Percentiles rank a stretch among this genome's conserved stretches.
Evolutionary conservation across 2,329 filamentous ascomycete species (phyloP).

Genomic region (Microdochium nivale): DNA sequence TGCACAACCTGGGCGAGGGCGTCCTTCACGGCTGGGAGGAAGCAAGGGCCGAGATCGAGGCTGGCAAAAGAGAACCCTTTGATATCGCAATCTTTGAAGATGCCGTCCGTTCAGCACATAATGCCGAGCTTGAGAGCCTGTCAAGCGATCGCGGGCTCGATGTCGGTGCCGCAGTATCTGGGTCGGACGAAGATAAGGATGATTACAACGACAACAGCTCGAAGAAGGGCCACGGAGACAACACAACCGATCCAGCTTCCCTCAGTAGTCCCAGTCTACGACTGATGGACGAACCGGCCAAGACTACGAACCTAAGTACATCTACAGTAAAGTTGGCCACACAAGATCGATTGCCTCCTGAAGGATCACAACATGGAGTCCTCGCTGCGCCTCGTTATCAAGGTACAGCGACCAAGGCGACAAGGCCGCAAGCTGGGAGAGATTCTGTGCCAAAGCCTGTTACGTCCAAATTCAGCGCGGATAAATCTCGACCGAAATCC

Average conservation of each 20-base stretch:
- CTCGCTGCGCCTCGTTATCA: constrained; percentile 12
- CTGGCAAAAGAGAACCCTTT: constrained; percentile 24
- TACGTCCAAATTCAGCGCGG: background rate
- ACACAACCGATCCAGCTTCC: too few species aligned
- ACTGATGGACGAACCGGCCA: too few species aligned
- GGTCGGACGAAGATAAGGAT: constrained; percentile 6
- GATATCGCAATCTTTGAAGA: constrained; percentile 27
- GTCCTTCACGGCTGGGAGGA: constrained; percentile 33
- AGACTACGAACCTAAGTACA: background rate
- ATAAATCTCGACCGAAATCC: background rate
- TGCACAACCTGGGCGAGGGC: constrained; percentile 27
- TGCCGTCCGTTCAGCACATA: constrained; percentile 17
- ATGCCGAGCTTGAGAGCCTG: constrained; percentile 18
- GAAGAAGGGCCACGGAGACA: too few species aligned
- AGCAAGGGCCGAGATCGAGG: constrained; percentile 25
- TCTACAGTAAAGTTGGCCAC: background rate
- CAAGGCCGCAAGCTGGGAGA: constrained; percentile 4
- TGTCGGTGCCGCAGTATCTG: constrained; percentile 18
- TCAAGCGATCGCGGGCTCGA: too few species aligned
- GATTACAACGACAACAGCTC: constrained; percentile 12
- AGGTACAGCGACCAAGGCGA: constrained; percentile 10
- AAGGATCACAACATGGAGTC: background rate
- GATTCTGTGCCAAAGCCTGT: constrained; percentile 2
- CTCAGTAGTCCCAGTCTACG: too few species aligned
- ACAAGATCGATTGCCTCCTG: background rate